Base-by-base conservation (phyloP, 805 yeast genomes). In the Wickerhamiella brachini region DNA sequence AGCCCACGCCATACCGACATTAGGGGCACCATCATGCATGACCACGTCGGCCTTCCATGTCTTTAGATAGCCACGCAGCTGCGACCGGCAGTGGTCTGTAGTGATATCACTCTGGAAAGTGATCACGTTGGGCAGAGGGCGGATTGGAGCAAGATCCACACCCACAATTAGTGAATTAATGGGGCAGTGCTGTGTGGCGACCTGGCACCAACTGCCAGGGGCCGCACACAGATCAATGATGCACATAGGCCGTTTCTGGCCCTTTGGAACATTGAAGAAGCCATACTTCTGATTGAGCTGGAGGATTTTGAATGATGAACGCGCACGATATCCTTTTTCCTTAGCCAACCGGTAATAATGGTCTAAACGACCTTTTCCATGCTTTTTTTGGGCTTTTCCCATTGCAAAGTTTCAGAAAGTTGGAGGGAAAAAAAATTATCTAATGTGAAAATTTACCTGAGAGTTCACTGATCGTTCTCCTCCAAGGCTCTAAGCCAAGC, bases 191-290 rank as follows among this genome's bases (percentile, higher is more conserved):
- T 88, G 85, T 1, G 95, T 80, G 0, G 98, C 98, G 44, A 93
- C 97, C 71, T 93, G 98, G 76, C 98, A 93, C 98, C 98, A 93
- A 3, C 97, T 87, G 52, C 98, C 98, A 43, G 97, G 97, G 10
- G 98, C 98, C 50, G 97, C 97, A 81, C 98, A 93, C 60, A 93
- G 74, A 76, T 93, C 98, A 49, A 93, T 85, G 44, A 93, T 96
- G 44, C 93, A 97, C 67, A 87, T 93, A n/a, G 64, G 63, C 44
- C 49, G 39, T 50, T 59, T 59, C n/a, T 56, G 55, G 52, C 57
- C 57, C 18, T 96, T 86, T 64, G 86, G 85, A 60, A 89, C 96
- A 49, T 89, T 71, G 66, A 93, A 93, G 68, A 89, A 95, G 37
- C 97, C 97, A 73, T 80, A 93, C 66, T 93, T 93, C 65, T 93